These are phyloP conservation scores for Agrocybe chaxingu DNA, from an alignment of 768 basidiomycete species.

Conservation along the genomic window DNA sequence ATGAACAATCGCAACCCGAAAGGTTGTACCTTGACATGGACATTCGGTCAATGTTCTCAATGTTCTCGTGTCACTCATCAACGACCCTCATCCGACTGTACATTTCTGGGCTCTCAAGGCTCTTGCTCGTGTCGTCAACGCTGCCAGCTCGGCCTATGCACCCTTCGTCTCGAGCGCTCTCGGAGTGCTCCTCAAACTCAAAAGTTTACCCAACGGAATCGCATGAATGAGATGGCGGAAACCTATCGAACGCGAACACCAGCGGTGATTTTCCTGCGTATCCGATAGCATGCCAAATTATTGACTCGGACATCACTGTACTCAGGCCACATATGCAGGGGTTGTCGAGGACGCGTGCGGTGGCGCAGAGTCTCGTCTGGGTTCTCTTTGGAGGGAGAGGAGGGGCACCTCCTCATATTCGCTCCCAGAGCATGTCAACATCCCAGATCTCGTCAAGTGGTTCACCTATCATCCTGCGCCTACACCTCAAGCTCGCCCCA, in stretches of 20 bases:
- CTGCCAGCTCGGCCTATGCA: slow-evolving; percentile 88
- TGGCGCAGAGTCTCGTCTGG: slow-evolving; percentile 84
- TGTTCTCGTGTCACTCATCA: slow-evolving; percentile 90
- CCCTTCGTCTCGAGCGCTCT: slow-evolving; percentile 87
- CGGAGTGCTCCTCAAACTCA: slow-evolving; percentile 64
- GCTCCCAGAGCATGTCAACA: slow-evolving; percentile 77
- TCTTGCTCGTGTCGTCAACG: slow-evolving; percentile 81
- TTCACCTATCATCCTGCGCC: slow-evolving; percentile 72
- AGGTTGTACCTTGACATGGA: slow-evolving; percentile 88
- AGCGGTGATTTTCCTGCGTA: slow-evolving; percentile 91
- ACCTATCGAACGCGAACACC: slow-evolving; percentile 75
- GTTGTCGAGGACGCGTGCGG: slow-evolving; percentile 68
- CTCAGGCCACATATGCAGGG: slow-evolving; percentile 96
- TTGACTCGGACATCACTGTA: slow-evolving; percentile 90
- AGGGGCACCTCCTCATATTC: slow-evolving; percentile 95
- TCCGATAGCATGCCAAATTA: slow-evolving; percentile 86
- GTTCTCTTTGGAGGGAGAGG: slow-evolving; percentile 82
- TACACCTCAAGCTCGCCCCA: slow-evolving; percentile 88
- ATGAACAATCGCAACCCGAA: slow-evolving; percentile 95
- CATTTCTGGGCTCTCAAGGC: slow-evolving; percentile 92
- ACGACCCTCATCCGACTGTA: slow-evolving; percentile 94
- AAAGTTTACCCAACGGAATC: slow-evolving; percentile 88
- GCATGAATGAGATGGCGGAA: slow-evolving; percentile 92
- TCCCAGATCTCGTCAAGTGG: slow-evolving; percentile 73
- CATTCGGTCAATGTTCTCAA: slow-evolving; percentile 93